Evolutionary conservation across 768 basidiomycete genomes (phyloP).

Genomic region (Russula sp.): DNA sequence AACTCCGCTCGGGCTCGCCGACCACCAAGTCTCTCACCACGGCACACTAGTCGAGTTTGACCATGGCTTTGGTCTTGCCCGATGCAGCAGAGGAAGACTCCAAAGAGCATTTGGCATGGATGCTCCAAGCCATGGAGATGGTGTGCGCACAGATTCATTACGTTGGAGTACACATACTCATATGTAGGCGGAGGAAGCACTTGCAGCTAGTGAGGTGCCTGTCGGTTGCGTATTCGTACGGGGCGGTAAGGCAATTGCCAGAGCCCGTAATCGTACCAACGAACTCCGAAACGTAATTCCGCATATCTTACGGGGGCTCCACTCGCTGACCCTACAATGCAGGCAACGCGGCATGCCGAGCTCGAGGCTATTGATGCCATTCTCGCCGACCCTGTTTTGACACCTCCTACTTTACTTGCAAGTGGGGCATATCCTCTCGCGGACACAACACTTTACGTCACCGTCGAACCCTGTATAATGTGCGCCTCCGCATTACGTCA

Average conservation of each 20-base stretch:
- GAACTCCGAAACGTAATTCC: constrained; percentile 76
- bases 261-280: constrained; percentile 90
- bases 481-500: constrained; percentile 94
- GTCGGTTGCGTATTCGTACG: constrained; percentile 95
- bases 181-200: constrained; percentile 74
- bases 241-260: constrained; percentile 66
- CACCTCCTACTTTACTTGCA: constrained; percentile 34
- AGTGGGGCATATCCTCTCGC: constrained; percentile 51
- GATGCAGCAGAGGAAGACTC: background rate
- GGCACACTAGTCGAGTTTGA: background rate
- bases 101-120: constrained; percentile 50
- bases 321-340: constrained; percentile 5
- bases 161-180: background rate
- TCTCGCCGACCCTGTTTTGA: constrained; percentile 52
- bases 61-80: background rate
- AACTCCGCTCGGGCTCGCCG: no score
- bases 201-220: constrained; percentile 82
- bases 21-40: no score
- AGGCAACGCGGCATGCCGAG: constrained; percentile 97
- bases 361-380: constrained; percentile 93
- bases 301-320: background rate
- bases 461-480: constrained; percentile 99
- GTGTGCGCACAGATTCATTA: constrained; percentile 34
- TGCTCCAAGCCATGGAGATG: constrained; percentile 80
- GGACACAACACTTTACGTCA: constrained; percentile 86